Base-by-base conservation (phyloP, 208 protist species). In the Acanthamoeba divionensis region DNA sequence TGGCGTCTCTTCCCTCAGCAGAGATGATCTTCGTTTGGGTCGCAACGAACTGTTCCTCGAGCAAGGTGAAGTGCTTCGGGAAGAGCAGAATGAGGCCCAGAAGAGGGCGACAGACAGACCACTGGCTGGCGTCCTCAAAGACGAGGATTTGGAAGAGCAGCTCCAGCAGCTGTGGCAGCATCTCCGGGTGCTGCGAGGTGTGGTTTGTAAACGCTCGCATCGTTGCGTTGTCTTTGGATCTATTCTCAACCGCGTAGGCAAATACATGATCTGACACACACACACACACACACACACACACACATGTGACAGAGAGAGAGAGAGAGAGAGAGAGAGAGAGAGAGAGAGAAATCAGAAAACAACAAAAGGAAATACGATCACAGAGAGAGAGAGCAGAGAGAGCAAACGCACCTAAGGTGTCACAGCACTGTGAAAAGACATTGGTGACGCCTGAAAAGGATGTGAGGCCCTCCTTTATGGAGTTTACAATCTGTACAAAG, bases 101-200 rank as follows among this genome's bases (percentile, higher is more conserved):
- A n/a, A 95, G 67, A 24, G 94, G 87, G 4, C 92, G 44, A 5
- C 91, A 94, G 21, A 95, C 29, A 24, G 71, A 77, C 90, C 91
- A 94, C 52, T 95, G 91, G 33, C 67, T 29, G 86, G 69, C 90
- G 24, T 95, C 94, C 31, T 95, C 93, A 8, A 92, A 94, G 38
- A 95, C 52, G 33, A 94, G 63, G 18, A 93, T 60, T 6, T 91
- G 38, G 33, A 95, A 92, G 15, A 95, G 69, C 73, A 85, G 33
- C 12, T 33, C n/a, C 21, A 95, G 80, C 38, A 94, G 33, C 1
- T 41, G 26, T 2, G 88, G 57, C 38, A 95, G 90, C 41, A 95
- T 26, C 33, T 63, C 69, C 8, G 62, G 38, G 48, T 92, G 75
- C 18, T 36, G 18, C 13, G 47, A 12, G 0, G 92, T 90, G 66